Percentiles rank a stretch among this genome's conserved stretches.
These are phyloP conservation scores for Auriscalpium microsporum DNA, from an alignment of 768 basidiomycete species.

Conservation along the genomic window DNA sequence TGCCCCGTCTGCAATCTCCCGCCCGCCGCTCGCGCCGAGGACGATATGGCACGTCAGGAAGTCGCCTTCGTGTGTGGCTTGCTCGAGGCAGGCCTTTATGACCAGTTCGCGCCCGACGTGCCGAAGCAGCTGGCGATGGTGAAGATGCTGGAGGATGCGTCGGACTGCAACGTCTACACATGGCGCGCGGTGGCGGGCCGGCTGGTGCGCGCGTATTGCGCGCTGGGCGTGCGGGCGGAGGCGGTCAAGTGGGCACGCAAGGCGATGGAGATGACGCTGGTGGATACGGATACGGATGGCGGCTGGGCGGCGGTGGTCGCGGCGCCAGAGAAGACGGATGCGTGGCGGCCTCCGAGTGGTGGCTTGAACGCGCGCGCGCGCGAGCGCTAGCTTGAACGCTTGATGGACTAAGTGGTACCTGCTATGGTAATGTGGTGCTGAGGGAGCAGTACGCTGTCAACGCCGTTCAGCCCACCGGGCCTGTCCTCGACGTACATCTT, in stretches of 20 bases:
- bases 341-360: not conserved
- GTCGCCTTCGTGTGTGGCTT: too few relatives aligned
- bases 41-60: conserved; percentile 9
- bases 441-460: too few relatives aligned
- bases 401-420: too few relatives aligned
- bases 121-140: not conserved
- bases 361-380: too few relatives aligned
- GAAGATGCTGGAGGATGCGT: not conserved
- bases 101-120: not conserved
- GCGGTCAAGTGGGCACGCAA: conserved; percentile 5
- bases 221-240: not conserved
- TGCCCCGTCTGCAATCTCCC: conserved; percentile 24
- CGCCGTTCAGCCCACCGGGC: too few relatives aligned
- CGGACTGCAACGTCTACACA: too few relatives aligned
- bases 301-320: conserved; percentile 9
- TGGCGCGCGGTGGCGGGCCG: conserved; percentile 3
- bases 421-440: too few relatives aligned
- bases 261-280: conserved; percentile 4
- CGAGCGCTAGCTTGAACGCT: too few relatives aligned
- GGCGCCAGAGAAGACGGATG: conserved; percentile 3
- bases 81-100: too few relatives aligned
- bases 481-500: too few relatives aligned
- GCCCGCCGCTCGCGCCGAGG: not conserved
- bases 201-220: not conserved
- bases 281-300: conserved; percentile 5